A percentile compares a stretch with the other conserved stretches of the same genome.
phyloP scores from a whole-genome alignment of 768 basidiomycete species.

The Boletus reticuloceps region DNA sequence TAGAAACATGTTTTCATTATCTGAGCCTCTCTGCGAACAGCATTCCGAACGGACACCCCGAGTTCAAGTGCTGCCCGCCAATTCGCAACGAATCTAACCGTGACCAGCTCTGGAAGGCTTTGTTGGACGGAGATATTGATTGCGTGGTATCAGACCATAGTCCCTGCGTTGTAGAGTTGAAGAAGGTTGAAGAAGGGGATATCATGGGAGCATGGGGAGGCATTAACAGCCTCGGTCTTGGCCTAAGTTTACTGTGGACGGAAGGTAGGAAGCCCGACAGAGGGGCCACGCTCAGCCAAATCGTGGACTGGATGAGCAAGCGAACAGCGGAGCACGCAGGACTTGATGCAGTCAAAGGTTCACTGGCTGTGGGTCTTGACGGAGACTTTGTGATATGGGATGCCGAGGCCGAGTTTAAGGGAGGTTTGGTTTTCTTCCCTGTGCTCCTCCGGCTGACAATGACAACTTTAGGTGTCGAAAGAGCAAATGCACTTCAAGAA shows the following conservation, averaged over 20 bases:
- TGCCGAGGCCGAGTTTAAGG: conserved; percentile 47
- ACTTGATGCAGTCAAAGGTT: conserved; percentile 67
- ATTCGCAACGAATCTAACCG: conserved; percentile 75
- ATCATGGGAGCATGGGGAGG: conserved; percentile 95
- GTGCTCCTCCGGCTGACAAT: conserved; percentile 5
- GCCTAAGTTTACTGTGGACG: conserved; percentile 86
- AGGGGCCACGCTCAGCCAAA: conserved; percentile 53
- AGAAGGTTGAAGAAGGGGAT: conserved; percentile 72
- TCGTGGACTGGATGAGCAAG: conserved; percentile 74
- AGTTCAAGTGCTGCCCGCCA: conserved; percentile 97
- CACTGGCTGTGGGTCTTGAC: conserved; percentile 68
- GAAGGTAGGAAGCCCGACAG: conserved; percentile 56
- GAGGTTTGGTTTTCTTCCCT: conserved; percentile 13
- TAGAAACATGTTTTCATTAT: conserved; percentile 99
- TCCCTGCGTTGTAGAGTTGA: conserved; percentile 81
- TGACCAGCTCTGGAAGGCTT: conserved; percentile 75
- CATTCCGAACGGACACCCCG: conserved; percentile 73
- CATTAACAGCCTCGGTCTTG: conserved; percentile 87
- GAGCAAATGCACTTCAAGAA: conserved; percentile 86
- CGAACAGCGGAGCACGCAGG: conserved; percentile 81
- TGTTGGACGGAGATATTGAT: conserved; percentile 82
- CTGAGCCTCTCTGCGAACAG: conserved; percentile 70
- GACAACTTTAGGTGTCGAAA: conserved; percentile 58
- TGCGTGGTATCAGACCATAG: conserved; percentile 96
- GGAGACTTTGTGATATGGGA: conserved; percentile 90